phyloP scores from a whole-genome alignment of 805 yeast species.

The Ogataea henricii region DNA sequence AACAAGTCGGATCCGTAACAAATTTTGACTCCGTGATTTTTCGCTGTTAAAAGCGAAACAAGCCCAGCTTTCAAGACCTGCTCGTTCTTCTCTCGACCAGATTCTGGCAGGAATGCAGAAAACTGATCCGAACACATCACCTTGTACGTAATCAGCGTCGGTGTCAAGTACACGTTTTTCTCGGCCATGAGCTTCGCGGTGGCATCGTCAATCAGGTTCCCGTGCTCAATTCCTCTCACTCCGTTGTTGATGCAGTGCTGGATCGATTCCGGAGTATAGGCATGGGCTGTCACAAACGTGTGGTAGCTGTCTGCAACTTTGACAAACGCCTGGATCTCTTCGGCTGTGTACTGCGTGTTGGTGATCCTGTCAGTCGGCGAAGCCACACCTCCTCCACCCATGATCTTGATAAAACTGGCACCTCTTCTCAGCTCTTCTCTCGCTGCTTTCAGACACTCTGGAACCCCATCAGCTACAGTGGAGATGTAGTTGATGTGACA shows the following conservation, averaged over 20 bases:
- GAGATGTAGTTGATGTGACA: slow-evolving; percentile 28
- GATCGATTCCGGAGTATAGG: slow-evolving; percentile 30
- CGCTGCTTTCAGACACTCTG: slow-evolving; percentile 28
- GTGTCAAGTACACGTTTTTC: slow-evolving; percentile 28
- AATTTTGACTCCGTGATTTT: slow-evolving; percentile 25
- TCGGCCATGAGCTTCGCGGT: slow-evolving; percentile 30
- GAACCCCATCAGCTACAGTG: slow-evolving; percentile 30
- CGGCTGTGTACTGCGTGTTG: slow-evolving; percentile 29
- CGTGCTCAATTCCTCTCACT: slow-evolving; percentile 34
- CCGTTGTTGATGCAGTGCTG: slow-evolving; percentile 30
- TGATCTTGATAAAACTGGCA: slow-evolving; percentile 31
- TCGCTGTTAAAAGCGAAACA: slow-evolving; percentile 24
- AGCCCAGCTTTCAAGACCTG: slow-evolving; percentile 28
- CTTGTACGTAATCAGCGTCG: slow-evolving; percentile 33
- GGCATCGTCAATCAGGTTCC: slow-evolving; percentile 31
- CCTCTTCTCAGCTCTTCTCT: slow-evolving; percentile 33
- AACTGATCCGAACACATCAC: slow-evolving; percentile 34
- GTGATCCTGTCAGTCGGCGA: slow-evolving; percentile 32
- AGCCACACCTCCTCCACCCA: slow-evolving; percentile 36
- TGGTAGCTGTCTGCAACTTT: slow-evolving; percentile 30
- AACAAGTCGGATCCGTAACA: slow-evolving; percentile 34
- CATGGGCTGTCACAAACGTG: slow-evolving; percentile 34
- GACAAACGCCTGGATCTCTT: slow-evolving; percentile 31
- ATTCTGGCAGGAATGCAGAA: slow-evolving; percentile 22
- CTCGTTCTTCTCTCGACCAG: slow-evolving; percentile 22